These are phyloP conservation scores for Agrocybe pediades DNA, from an alignment of 768 basidiomycete species.

Conservation along the genomic window DNA sequence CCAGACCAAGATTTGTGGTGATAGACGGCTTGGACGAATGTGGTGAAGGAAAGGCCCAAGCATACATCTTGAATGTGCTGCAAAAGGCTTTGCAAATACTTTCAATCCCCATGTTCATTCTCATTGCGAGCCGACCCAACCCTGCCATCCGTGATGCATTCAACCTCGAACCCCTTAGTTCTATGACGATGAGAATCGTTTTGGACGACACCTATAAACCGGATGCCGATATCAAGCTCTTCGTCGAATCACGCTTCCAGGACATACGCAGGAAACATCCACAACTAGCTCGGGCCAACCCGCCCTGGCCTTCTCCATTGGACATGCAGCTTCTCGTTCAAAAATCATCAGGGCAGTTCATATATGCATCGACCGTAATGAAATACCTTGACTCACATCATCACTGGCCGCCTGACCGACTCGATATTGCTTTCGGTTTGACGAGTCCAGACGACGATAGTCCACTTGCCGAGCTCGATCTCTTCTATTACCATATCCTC, in stretches of 20 bases:
- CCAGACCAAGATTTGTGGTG: slow-evolving; percentile 6
- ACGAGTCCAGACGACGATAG: background rate
- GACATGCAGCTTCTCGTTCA: slow-evolving; percentile 16
- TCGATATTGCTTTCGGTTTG: slow-evolving; percentile 14
- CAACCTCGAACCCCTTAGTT: background rate
- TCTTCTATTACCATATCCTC: slow-evolving; percentile 11
- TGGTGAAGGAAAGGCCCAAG: background rate
- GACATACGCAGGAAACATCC: slow-evolving; percentile 5
- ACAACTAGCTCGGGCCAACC: background rate
- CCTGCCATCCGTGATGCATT: slow-evolving; percentile 4
- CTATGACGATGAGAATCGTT: background rate
- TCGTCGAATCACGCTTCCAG: slow-evolving; percentile 1
- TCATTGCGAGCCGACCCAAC: slow-evolving; percentile 14
- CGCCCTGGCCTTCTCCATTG: slow-evolving; percentile 22
- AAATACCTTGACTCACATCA: slow-evolving; percentile 21
- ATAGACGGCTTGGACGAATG: slow-evolving; percentile 21
- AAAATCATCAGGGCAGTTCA: slow-evolving; percentile 24
- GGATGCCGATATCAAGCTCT: background rate
- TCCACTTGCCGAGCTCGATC: slow-evolving; percentile 14
- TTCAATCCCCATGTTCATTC: slow-evolving; percentile 2
- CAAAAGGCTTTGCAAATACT: background rate
- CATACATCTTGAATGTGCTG: background rate
- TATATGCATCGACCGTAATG: slow-evolving; percentile 27
- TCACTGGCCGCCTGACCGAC: slow-evolving; percentile 9
- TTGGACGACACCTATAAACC: slow-evolving; percentile 7